Evolutionary conservation across 768 basidiomycete species (phyloP).

Genomic region (Mycena epipterygia): DNA sequence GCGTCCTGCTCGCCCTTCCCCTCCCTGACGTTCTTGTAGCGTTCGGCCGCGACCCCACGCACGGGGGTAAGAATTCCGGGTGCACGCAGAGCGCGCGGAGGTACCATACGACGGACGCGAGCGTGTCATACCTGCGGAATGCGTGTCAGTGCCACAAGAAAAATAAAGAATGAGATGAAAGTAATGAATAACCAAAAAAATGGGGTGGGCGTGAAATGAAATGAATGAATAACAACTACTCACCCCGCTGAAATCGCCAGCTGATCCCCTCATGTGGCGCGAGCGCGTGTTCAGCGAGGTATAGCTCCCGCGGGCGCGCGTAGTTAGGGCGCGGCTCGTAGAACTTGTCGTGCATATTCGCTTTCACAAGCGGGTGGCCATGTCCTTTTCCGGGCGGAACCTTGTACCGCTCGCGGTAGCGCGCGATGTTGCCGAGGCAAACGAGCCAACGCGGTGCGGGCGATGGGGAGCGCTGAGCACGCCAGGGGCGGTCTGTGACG

Average conservation of each 20-base stretch:
- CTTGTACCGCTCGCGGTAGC: conserved; percentile 90
- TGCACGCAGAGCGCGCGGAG: conserved; percentile 92
- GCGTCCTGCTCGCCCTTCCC: background rate
- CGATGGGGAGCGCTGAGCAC: too few species aligned
- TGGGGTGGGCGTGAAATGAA: background rate
- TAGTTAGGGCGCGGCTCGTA: conserved; percentile 88
- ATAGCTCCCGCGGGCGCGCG: conserved; percentile 82
- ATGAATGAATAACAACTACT: too few species aligned
- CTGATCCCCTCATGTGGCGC: conserved; percentile 93
- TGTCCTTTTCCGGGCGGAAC: background rate
- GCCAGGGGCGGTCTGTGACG: too few species aligned
- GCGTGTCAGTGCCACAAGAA: background rate
- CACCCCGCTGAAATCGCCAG: conserved; percentile 74
- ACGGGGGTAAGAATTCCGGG: conserved; percentile 75
- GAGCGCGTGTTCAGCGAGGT: conserved; percentile 88
- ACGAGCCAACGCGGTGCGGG: conserved; percentile 66
- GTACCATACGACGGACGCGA: conserved; percentile 86
- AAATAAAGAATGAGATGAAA: background rate
- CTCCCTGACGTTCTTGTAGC: background rate
- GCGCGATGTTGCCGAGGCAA: conserved; percentile 93
- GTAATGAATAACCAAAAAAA: background rate
- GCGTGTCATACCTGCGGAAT: conserved; percentile 76
- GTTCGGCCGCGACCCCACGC: conserved; percentile 45
- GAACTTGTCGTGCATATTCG: conserved; percentile 50
- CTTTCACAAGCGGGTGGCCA: too few species aligned